These are phyloP conservation scores for Xylaria arbuscula DNA, from an alignment of 2,329 filamentous ascomycete genomes.

Conservation along the genomic window DNA sequence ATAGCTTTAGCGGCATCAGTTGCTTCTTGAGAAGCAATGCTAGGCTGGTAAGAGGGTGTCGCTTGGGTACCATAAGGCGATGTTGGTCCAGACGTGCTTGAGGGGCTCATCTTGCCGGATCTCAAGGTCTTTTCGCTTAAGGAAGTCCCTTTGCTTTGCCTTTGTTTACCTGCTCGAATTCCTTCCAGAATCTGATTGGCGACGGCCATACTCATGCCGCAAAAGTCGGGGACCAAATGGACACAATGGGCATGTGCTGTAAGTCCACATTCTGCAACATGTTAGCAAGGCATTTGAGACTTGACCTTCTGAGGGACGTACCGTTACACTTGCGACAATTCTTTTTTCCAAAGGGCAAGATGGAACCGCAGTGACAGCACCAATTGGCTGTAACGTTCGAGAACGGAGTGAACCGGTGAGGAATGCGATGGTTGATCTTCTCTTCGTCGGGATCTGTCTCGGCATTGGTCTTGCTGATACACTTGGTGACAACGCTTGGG, in stretches of 20 bases:
- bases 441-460: slow-evolving; percentile 98
- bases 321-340: slow-evolving; percentile 92
- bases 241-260: slow-evolving; percentile 92
- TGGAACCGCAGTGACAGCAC: slow-evolving; percentile 99
- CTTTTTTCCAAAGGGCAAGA: slow-evolving; percentile 93
- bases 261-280: slow-evolving; percentile 79
- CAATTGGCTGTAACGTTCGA: slow-evolving; percentile 98
- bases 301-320: slow-evolving; percentile 56
- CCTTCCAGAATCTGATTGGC: slow-evolving; percentile 94
- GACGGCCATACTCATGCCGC: slow-evolving; percentile 98
- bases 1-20: slow-evolving; percentile 73
- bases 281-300: slow-evolving; percentile 44
- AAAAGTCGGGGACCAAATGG: slow-evolving; percentile 97
- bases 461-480: slow-evolving; percentile 99
- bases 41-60: slow-evolving; percentile 47
- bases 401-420: slow-evolving; percentile 96
- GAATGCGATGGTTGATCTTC: slow-evolving; percentile 99
- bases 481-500: slow-evolving; percentile 95
- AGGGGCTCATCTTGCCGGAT: slow-evolving; percentile 59
- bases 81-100: slow-evolving; percentile 49
- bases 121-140: slow-evolving; percentile 77
- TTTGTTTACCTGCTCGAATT: slow-evolving; percentile 81
- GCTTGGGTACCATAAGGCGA: slow-evolving; percentile 46
- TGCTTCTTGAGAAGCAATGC: slow-evolving; percentile 62
- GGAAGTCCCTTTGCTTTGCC: slow-evolving; percentile 67